These are phyloP conservation scores for Solanum microdontum DNA, from an alignment of 257 asterid genomes.

Conservation along the genomic window DNA sequence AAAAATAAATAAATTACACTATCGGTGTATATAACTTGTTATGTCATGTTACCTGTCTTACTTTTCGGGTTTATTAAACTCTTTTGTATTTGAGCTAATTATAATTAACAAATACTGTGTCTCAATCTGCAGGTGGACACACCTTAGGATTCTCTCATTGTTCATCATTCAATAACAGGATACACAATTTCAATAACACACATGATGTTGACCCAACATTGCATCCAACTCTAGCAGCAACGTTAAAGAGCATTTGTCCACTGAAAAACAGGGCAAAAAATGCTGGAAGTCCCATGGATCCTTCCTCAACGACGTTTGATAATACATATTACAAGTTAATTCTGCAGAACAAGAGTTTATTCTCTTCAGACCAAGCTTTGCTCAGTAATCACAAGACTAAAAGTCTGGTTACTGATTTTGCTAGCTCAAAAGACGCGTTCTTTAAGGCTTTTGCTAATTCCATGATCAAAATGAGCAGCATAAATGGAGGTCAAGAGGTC, in stretches of 20 bases:
- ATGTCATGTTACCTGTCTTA: too few species aligned
- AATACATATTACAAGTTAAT: constrained; percentile 60
- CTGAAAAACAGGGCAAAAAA: constrained; percentile 29
- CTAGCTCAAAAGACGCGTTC: constrained; percentile 50
- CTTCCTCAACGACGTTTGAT: constrained; percentile 60
- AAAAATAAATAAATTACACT: neutral
- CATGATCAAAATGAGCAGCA: constrained; percentile 86
- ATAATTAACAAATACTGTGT: neutral
- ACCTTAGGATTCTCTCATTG: constrained; percentile 86
- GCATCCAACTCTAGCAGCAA: constrained; percentile 50
- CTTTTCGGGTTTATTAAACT: neutral
- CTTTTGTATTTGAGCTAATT: neutral
- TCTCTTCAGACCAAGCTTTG: constrained; percentile 67
- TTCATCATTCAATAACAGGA: constrained; percentile 49
- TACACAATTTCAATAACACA: constrained; percentile 57
- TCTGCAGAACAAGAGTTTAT: constrained; percentile 38
- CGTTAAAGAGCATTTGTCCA: constrained; percentile 40
- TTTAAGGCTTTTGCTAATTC: constrained; percentile 52
- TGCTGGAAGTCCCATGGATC: constrained; percentile 62
- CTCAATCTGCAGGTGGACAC: constrained; percentile 53
- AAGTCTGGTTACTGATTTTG: constrained; percentile 37
- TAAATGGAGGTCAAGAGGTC: constrained; percentile 68
- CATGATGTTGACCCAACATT: constrained; percentile 64
- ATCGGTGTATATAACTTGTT: neutral
- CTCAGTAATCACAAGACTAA: constrained; percentile 41